phyloP scores from a whole-genome alignment of 2,329 filamentous ascomycete species.

The Fusarium mexicanum region DNA sequence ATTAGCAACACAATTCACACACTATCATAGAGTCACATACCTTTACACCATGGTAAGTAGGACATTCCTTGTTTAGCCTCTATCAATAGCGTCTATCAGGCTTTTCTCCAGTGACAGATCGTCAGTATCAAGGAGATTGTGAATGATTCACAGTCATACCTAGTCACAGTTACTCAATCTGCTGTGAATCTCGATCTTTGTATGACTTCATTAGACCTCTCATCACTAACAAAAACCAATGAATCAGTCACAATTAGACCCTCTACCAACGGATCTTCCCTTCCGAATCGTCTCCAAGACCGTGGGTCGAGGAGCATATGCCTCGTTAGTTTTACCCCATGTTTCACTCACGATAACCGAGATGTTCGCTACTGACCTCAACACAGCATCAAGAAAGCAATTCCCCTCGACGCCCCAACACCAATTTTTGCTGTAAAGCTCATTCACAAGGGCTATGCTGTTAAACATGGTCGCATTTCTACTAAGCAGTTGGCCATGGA shows the following conservation, averaged over 20 bases:
- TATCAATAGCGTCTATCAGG: background rate
- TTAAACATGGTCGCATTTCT: constrained; percentile 86
- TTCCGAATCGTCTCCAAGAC: constrained; percentile 97
- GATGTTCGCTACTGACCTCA: constrained; percentile 10
- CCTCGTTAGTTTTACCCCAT: constrained; percentile 72
- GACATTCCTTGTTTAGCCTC: background rate
- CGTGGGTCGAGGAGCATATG: constrained; percentile 95
- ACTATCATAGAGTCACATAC: background rate
- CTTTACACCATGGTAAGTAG: constrained; percentile 32
- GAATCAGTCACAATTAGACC: constrained; percentile 86
- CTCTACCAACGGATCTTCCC: constrained; percentile 83
- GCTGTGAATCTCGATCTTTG: background rate
- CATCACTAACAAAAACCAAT: constrained; percentile 46
- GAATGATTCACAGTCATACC: constrained; percentile 5
- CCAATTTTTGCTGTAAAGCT: constrained; percentile 98
- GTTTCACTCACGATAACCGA: background rate
- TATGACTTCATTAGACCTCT: background rate
- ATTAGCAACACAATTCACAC: constrained; percentile 16
- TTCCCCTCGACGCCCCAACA: constrained; percentile 71
- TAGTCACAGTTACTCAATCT: background rate
- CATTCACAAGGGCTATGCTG: constrained; percentile 96
- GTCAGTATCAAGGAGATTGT: constrained; percentile 4
- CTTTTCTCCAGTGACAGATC: background rate
- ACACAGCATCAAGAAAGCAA: constrained; percentile 88
- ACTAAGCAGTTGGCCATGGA: constrained; percentile 92